Conservation (phyloP, 352 stramenopile species). For the Thraustochytrium striatum region DNA sequence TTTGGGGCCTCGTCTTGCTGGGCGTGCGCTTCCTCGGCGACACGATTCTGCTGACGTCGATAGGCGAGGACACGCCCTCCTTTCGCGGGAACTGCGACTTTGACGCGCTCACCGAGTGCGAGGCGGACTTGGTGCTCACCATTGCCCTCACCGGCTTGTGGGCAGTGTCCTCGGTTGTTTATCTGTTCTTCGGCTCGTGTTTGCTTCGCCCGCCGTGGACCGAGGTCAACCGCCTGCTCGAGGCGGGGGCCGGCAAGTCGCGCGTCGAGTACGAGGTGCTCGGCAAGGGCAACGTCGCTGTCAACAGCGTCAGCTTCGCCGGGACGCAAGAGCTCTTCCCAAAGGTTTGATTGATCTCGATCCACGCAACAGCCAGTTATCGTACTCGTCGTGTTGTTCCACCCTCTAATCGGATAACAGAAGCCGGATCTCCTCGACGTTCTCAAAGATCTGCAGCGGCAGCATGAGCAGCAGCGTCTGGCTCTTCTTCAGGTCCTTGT, state of each 20-base stretch:
- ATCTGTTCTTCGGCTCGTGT: neutral
- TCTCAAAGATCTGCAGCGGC: neutral
- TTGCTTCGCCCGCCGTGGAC: neutral
- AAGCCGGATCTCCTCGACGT: conserved; percentile 10
- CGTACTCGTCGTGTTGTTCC: no score
- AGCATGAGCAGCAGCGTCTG: neutral
- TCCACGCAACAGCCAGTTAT: no score
- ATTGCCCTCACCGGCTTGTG: neutral
- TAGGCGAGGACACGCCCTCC: conserved; percentile 7
- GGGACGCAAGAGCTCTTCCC: no score
- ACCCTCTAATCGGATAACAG: no score
- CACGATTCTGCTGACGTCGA: neutral
- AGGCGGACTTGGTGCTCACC: neutral
- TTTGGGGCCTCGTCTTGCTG: conserved; percentile 23
- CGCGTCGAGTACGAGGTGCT: conserved; percentile 18
- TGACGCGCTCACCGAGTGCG: neutral
- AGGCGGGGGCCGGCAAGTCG: neutral
- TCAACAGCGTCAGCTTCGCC: no score
- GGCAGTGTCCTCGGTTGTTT: neutral
- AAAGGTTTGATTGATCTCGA: no score
- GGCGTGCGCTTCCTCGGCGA: neutral
- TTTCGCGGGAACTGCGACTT: conserved; percentile 5
- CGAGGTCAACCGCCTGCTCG: neutral
- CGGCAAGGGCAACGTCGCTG: no score
- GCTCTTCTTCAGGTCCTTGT: conserved; percentile 26